Evolutionary conservation across 139 green algal species (phyloP).

Genomic region (Nannochloris sp.): DNA sequence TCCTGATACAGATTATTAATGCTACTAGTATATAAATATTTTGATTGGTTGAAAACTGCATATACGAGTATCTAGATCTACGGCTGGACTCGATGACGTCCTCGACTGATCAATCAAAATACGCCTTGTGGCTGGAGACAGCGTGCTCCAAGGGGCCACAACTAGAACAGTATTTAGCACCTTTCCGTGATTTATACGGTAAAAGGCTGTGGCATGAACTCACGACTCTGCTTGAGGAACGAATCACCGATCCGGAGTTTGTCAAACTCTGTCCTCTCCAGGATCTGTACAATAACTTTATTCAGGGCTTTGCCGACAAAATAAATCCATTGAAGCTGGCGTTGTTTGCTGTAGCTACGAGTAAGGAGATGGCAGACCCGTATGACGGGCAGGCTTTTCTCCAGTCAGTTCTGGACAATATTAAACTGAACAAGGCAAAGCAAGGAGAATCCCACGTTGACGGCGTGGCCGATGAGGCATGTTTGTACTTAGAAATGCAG

Average conservation of each 20-base stretch:
- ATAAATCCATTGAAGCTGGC: conserved; percentile 91
- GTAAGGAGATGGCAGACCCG: conserved; percentile 24
- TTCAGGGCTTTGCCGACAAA: conserved; percentile 81
- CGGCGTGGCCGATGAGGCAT: conserved; percentile 56
- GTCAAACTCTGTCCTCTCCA: conserved; percentile 25
- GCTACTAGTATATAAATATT: too few relatives aligned
- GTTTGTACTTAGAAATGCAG: conserved; percentile 85
- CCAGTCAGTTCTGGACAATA: conserved; percentile 38
- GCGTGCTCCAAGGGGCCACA: conserved; percentile 31
- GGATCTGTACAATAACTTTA: conserved; percentile 80
- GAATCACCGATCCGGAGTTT: conserved; percentile 33
- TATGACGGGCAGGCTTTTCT: conserved; percentile 54
- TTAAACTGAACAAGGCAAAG: conserved; percentile 36
- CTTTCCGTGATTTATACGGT: conserved; percentile 69
- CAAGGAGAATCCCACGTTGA: not conserved
- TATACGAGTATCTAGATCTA: too few relatives aligned
- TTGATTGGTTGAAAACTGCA: too few relatives aligned
- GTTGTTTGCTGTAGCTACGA: conserved; percentile 58
- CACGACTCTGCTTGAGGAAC: conserved; percentile 73
- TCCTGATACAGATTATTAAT: too few relatives aligned
- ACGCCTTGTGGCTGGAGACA: not conserved
- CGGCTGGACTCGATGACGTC: not conserved
- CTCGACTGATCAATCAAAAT: not conserved
- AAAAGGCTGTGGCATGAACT: conserved; percentile 97
- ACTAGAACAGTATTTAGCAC: conserved; percentile 36